Conservation (phyloP, 2,329 filamentous ascomycete genomes). For the Colletotrichum neosansevieriae region DNA sequence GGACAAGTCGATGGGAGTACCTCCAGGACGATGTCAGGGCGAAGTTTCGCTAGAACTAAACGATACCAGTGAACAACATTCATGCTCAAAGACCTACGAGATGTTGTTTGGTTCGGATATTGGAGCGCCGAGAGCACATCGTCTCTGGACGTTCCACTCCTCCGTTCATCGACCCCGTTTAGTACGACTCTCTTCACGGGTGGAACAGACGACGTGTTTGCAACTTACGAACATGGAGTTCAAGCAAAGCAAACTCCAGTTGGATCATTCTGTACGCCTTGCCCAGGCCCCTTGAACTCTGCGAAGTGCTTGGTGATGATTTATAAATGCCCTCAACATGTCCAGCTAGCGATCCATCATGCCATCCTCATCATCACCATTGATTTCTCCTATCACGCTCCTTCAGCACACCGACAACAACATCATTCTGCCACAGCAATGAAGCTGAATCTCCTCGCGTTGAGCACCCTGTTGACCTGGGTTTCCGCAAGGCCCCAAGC, state of each 20-base stretch:
- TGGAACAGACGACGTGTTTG: conserved; percentile 34
- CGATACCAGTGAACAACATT: background rate
- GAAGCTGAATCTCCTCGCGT: conserved; percentile 22
- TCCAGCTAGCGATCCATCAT: conserved; percentile 2
- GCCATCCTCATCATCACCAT: conserved; percentile 9
- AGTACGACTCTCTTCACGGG: conserved; percentile 27
- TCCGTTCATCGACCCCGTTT: background rate
- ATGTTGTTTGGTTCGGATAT: background rate
- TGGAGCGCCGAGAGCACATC: background rate
- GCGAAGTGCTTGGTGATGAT: background rate
- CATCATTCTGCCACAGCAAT: background rate
- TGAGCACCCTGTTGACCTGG: conserved; percentile 23
- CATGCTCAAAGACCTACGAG: background rate
- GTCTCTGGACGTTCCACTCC: conserved; percentile 7
- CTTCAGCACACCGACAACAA: background rate
- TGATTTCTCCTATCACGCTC: background rate
- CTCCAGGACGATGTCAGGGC: background rate
- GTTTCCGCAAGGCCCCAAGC: conserved; percentile 29
- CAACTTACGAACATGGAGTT: background rate
- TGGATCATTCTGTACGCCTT: background rate
- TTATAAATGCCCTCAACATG: conserved; percentile 28
- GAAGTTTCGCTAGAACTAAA: background rate
- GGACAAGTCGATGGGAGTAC: background rate
- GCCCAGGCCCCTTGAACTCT: background rate
- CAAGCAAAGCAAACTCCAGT: background rate